These are phyloP conservation scores for Aaosphaeria arxii DNA, from an alignment of 2,329 filamentous ascomycete species.

Conservation along the genomic window DNA sequence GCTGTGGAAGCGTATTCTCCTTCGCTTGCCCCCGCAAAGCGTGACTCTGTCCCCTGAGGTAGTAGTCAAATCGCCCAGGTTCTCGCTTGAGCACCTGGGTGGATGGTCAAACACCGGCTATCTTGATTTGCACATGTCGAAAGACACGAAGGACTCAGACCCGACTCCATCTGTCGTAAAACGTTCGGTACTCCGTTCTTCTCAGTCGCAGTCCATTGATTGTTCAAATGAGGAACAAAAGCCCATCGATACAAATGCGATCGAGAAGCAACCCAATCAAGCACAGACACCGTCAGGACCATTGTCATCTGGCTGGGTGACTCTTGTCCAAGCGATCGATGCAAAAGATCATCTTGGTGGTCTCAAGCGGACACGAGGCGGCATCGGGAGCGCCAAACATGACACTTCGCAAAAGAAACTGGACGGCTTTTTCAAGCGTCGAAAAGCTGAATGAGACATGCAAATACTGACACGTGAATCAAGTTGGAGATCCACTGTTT, in stretches of 20 bases:
- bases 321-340: constrained; percentile 63
- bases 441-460: constrained; percentile 31
- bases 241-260: neutral
- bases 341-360: constrained; percentile 67
- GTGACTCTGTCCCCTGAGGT: constrained; percentile 46
- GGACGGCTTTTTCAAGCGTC: constrained; percentile 71
- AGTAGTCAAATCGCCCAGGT: constrained; percentile 28
- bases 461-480: constrained; percentile 13
- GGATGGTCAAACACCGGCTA: constrained; percentile 67
- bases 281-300: neutral
- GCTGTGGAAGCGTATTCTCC: constrained; percentile 62
- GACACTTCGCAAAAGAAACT: constrained; percentile 75
- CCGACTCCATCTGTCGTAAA: neutral
- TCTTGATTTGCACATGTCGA: constrained; percentile 46
- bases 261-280: neutral
- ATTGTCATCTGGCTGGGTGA: constrained; percentile 39
- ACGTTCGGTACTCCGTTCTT: neutral
- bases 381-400: constrained; percentile 74
- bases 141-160: neutral
- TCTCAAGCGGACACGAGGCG: constrained; percentile 76
- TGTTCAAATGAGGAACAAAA: neutral
- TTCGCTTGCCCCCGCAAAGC: constrained; percentile 50
- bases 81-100: constrained; percentile 53
- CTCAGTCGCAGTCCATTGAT: neutral
- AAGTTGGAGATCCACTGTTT: neutral